These are phyloP conservation scores for Ichthyophthirius multifiliis DNA, from an alignment of 169 alveolate genomes.

Conservation along the genomic window DNA sequence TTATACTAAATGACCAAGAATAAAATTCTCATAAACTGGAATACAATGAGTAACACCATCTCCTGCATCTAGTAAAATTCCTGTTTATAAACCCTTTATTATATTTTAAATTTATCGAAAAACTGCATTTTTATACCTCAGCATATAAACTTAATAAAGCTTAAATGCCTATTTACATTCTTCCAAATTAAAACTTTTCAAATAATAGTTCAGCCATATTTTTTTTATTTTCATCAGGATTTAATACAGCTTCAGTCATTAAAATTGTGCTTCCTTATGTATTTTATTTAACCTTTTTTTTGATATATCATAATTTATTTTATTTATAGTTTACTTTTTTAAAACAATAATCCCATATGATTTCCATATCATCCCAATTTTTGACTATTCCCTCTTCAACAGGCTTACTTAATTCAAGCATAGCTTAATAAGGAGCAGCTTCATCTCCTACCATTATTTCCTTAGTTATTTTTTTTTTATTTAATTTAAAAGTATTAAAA, in stretches of 20 bases:
- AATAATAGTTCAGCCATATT: slow-evolving; percentile 75
- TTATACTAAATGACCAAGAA: slow-evolving; percentile 48
- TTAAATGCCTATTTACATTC: slow-evolving; percentile 68
- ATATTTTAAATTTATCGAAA: neutral
- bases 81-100: slow-evolving; percentile 67
- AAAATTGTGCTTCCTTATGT: slow-evolving; percentile 38
- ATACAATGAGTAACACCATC: slow-evolving; percentile 88
- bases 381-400: slow-evolving; percentile 78
- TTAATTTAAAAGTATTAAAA: neutral
- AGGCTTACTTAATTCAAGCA: slow-evolving; percentile 74
- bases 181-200: slow-evolving; percentile 73
- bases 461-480: neutral
- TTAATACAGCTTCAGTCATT: slow-evolving; percentile 83
- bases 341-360: slow-evolving; percentile 76
- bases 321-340: slow-evolving; percentile 18
- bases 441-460: slow-evolving; percentile 78
- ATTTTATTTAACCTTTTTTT: neutral
- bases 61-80: slow-evolving; percentile 85
- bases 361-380: slow-evolving; percentile 81
- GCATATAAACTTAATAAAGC: slow-evolving; percentile 76
- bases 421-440: slow-evolving; percentile 65
- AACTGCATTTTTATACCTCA: slow-evolving; percentile 11
- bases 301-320: neutral
- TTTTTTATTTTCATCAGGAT: slow-evolving; percentile 71
- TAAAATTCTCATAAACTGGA: slow-evolving; percentile 77